phyloP scores from a whole-genome alignment of 257 asterid species.

The Lycium ferocissimum region DNA sequence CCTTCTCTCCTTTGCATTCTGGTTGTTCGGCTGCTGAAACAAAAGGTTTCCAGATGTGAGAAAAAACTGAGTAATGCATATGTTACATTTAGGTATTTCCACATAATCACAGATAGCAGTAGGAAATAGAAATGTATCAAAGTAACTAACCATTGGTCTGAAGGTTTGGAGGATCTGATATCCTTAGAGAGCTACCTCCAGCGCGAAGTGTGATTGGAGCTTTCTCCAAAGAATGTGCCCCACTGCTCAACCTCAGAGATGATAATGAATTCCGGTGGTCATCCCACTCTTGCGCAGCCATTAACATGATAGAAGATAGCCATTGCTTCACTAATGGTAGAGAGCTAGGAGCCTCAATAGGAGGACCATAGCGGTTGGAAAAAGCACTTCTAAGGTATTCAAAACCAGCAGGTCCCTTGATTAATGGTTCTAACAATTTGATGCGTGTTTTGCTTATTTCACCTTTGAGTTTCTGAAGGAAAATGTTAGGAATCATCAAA shows the following conservation, averaged over 20 bases:
- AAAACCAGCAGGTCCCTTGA: slow-evolving; percentile 43
- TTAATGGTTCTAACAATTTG: slow-evolving; percentile 34
- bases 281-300: slow-evolving; percentile 36
- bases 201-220: slow-evolving; percentile 34
- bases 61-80: neutral
- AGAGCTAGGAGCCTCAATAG: slow-evolving; percentile 33
- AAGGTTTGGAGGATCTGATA: slow-evolving; percentile 22
- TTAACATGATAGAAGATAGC: slow-evolving; percentile 37
- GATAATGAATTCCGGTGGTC: slow-evolving; percentile 37
- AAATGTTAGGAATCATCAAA: neutral
- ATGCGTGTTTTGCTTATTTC: slow-evolving; percentile 36
- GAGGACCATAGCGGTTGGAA: slow-evolving; percentile 38
- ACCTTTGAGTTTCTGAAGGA: slow-evolving; percentile 33
- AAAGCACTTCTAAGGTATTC: slow-evolving; percentile 38
- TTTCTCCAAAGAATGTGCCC: neutral
- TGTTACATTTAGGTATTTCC: neutral
- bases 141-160: slow-evolving; percentile 30
- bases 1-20: slow-evolving; percentile 37
- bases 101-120: neutral
- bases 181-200: slow-evolving; percentile 32
- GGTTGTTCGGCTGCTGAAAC: slow-evolving; percentile 29
- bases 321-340: slow-evolving; percentile 34
- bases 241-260: slow-evolving; percentile 32
- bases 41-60: neutral
- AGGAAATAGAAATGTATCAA: neutral